These are phyloP conservation scores for Conringia planisiliqua DNA, from an alignment of 345 rosid species.

Conservation along the genomic window DNA sequence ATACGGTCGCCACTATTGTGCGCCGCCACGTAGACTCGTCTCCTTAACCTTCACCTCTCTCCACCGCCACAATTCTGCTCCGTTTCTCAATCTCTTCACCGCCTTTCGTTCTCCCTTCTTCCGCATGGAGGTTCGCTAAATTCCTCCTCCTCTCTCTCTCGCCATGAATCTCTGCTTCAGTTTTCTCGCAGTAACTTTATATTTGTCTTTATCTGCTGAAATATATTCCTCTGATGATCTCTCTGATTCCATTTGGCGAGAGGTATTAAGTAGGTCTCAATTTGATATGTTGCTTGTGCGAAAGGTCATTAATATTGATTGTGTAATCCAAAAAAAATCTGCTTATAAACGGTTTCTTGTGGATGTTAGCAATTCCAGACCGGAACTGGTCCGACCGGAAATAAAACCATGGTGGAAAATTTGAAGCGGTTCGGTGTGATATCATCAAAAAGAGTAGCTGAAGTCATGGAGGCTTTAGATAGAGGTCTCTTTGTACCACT, in stretches of 20 bases:
- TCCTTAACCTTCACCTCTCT: conserved; percentile 27
- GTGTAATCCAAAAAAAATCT: too few relatives aligned
- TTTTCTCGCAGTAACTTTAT: not conserved
- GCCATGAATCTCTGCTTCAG: not conserved
- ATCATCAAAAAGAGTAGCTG: conserved; percentile 59
- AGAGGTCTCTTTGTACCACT: conserved; percentile 79
- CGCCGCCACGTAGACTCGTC: conserved; percentile 39
- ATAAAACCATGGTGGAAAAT: conserved; percentile 68
- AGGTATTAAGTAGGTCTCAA: not conserved
- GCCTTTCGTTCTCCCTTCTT: conserved; percentile 33
- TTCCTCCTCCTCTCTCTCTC: not conserved
- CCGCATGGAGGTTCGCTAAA: conserved; percentile 62
- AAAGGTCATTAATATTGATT: not conserved
- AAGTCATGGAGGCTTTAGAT: conserved; percentile 84
- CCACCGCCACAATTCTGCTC: conserved; percentile 29
- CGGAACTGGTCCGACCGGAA: conserved; percentile 49
- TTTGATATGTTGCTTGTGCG: not conserved
- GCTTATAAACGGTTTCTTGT: not conserved
- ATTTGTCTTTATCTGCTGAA: not conserved
- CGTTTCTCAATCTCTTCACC: conserved; percentile 11
- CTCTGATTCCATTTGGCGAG: not conserved
- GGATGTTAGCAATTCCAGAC: conserved; percentile 44
- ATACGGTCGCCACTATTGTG: conserved; percentile 41
- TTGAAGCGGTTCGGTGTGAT: conserved; percentile 63
- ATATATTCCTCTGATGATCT: not conserved